phyloP scores from a whole-genome alignment of 2,329 filamentous ascomycete species.

The Sporothrix euskadiensis region DNA sequence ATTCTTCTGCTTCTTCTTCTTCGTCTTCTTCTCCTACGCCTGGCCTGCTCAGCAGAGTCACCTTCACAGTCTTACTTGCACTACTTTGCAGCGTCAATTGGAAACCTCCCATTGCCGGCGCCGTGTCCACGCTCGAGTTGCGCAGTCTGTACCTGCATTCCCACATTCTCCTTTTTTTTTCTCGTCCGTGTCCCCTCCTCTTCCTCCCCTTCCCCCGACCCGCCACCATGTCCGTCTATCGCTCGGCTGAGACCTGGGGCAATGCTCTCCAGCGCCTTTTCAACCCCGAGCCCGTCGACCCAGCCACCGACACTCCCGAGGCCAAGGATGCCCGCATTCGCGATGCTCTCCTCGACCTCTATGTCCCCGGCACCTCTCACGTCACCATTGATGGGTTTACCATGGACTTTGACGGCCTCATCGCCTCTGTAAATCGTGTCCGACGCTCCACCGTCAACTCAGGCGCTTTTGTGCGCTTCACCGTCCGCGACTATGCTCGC shows the following conservation, averaged over 20 bases:
- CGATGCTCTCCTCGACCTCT: conserved; percentile 60
- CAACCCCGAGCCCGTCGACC: conserved; percentile 18
- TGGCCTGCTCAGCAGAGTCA: neutral
- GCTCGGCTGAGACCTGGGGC: conserved; percentile 67
- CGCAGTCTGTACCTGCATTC: neutral
- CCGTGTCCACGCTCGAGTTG: neutral
- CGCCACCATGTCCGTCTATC: conserved; percentile 68
- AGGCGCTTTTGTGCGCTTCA: conserved; percentile 69
- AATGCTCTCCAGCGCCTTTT: conserved; percentile 24
- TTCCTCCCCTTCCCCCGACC: conserved; percentile 38
- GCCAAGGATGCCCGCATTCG: conserved; percentile 6
- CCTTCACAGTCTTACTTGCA: neutral
- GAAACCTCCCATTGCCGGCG: neutral
- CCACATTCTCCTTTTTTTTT: neutral
- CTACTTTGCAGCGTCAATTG: neutral
- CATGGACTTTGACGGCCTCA: conserved; percentile 24
- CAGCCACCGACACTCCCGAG: neutral
- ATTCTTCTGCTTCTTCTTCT: neutral
- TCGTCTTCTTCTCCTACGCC: neutral
- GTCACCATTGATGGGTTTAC: conserved; percentile 52
- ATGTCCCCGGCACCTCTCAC: conserved; percentile 61
- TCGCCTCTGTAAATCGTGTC: conserved; percentile 63
- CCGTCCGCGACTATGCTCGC: conserved; percentile 70
- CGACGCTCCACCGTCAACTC: conserved; percentile 61
- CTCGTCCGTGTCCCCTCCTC: neutral